Base-by-base conservation (phyloP, 2,329 filamentous ascomycete genomes). In the Tolypocladium tropicale region DNA sequence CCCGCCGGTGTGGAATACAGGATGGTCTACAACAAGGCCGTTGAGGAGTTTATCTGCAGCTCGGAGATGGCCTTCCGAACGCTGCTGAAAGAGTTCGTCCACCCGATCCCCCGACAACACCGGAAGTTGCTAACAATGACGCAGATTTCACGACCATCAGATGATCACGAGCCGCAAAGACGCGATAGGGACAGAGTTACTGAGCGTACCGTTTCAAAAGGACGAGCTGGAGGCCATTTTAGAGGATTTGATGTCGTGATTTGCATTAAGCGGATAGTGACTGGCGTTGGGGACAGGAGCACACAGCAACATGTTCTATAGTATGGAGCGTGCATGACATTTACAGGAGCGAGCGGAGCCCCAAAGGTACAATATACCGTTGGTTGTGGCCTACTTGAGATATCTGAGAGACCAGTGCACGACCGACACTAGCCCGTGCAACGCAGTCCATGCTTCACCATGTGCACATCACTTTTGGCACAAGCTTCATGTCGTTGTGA, bases 21-120 rank as follows among this genome's bases (percentile, higher is more conserved):
- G 25, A 86, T 90, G 63, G 72, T 99, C 61, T 99, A 97, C 67
- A 91, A 95, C 68, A 96, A 96, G 74, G 92, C 94, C 2, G 88
- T 93, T 6, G 92, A 96, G 72, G 91, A 96, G 67, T 97, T 99
- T 70, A 94, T 99, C 53, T 96, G 93, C 70, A 94, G 89, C 63
- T 96, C 89, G 58, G 94, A 97, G 74, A 91, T 97, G 81, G 91
- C 90, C 59, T 97, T 97, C 74, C 81, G 94, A 58, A 96, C 92
- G 30, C 70, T 99, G 67, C 73, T 99, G 60, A 97, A 97, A 74
- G 94, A 99, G 81, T 94, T 72, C 60, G 83, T 55, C 5, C 52
- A 56, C 25, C 32, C 21, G 32, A 37, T 36, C 4, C 4, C 11
- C 28, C 12, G 33, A 33, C 3, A 21, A 37, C 4, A 43, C 18